Base-by-base conservation (phyloP, 331 rosid genomes). In the Quercus tomentella region DNA sequence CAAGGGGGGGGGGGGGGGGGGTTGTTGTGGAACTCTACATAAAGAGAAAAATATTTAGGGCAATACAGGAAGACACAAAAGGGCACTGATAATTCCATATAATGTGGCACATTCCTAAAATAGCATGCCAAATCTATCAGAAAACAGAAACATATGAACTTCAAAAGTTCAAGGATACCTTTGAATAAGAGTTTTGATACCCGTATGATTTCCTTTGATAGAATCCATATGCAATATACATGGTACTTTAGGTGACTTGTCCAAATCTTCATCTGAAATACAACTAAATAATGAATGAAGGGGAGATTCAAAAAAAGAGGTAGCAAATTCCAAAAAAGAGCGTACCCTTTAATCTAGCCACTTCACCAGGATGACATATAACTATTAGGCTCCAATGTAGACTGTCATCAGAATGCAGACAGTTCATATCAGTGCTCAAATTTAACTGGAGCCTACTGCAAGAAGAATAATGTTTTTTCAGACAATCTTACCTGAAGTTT, bases 141-240 rank as follows among this genome's bases (percentile, higher is more conserved):
- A 35, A 73, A 80, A 73, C 37, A 65, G 35, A 66, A 72, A 74
- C n/a, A 77, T 18, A 7, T 61, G 15, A 75, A 69, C 51, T 62
- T 72, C 30, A 76, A 70, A 62, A 85, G 55, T 56, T 51, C 52
- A 75, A 74, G 21, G 56, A 80, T 88, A 94, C 98, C 98, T 94
- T 80, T 94, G 98, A 76, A 94, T 79, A 77, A 92, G 94, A 82
- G 86, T 90, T 90, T 94, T 94, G 73, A 94, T 91, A 80, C 98
- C 96, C 9, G 89, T 52, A 35, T 94, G 98, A 85, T 81, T 94
- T 83, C 98, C 98, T 82, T 94, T 94, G 57, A 94, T 91, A 73
- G 98, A 94, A 86, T 94, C 98, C 98, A 94, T 91, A 84, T 92
- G 98, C 88, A 94, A 85, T 84, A 94, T 89, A 75, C 98, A 92